Conservation (phyloP, 2,329 filamentous ascomycete species). For the Aspergillus piperis region DNA sequence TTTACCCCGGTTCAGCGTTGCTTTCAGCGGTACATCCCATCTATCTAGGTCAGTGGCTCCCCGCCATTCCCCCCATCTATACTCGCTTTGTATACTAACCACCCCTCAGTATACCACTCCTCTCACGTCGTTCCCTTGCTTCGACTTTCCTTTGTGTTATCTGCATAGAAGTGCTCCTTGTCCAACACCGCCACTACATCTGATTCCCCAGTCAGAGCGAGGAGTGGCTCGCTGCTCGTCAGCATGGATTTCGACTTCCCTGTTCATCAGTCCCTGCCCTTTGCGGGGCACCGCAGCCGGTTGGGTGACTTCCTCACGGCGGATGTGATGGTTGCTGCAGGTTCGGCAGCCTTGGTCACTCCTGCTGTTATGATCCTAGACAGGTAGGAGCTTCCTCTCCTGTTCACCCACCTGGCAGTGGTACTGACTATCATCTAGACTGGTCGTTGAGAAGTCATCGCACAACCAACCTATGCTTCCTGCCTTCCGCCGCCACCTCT, state of each 20-base stretch:
- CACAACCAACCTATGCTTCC: conserved; percentile 26
- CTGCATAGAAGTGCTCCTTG: neutral
- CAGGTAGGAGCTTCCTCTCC: conserved; percentile 37
- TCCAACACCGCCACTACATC: neutral
- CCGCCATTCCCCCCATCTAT: neutral
- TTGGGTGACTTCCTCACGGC: conserved; percentile 53
- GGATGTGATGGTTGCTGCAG: conserved; percentile 58
- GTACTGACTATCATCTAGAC: conserved; percentile 12
- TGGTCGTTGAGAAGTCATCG: conserved; percentile 30
- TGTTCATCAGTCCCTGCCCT: conserved; percentile 25
- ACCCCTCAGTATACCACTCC: neutral
- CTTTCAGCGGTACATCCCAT: neutral
- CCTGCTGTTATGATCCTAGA: conserved; percentile 33
- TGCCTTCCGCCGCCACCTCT: conserved; percentile 20
- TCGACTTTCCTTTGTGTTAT: conserved; percentile 11
- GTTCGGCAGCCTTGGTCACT: conserved; percentile 29
- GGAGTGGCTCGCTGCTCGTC: neutral
- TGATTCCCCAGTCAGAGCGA: neutral
- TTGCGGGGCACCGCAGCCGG: conserved; percentile 36
- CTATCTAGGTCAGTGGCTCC: neutral
- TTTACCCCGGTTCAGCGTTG: conserved; percentile 7
- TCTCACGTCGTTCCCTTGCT: conserved; percentile 2
- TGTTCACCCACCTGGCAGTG: conserved; percentile 32
- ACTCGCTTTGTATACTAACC: neutral
- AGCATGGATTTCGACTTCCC: conserved; percentile 32